A percentile compares a stretch with the other conserved stretches of the same genome.
These are phyloP conservation scores for Cupressus sempervirens DNA, from an alignment of 75 land plant genomes.

Conservation along the genomic window DNA sequence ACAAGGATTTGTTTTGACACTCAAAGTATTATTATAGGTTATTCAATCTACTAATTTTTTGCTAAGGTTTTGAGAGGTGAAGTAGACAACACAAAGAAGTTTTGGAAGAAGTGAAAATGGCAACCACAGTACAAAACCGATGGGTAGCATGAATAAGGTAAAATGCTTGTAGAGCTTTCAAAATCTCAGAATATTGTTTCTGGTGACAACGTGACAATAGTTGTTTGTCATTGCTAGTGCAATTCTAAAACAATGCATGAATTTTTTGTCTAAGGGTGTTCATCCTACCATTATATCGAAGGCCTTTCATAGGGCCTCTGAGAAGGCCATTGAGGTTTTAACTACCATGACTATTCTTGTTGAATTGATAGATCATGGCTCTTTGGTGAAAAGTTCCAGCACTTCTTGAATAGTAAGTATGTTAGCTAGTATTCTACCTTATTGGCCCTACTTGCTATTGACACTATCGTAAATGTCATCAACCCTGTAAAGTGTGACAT, in stretches of 20 bases:
- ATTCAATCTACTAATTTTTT: too few species aligned
- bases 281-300: too few species aligned
- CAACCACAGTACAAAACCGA: background rate
- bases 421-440: conserved; percentile 90
- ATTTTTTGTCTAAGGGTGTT: too few species aligned
- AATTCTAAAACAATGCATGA: too few species aligned
- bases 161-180: conserved; percentile 94
- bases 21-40: too few species aligned
- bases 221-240: conserved; percentile 82
- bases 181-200: conserved; percentile 85
- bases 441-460: conserved; percentile 88
- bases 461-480: conserved; percentile 75
- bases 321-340: too few species aligned
- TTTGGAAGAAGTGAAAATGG: background rate
- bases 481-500: conserved; percentile 69
- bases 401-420: conserved; percentile 89
- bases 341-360: conserved; percentile 90
- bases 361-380: conserved; percentile 72
- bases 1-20: too few species aligned
- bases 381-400: conserved; percentile 74
- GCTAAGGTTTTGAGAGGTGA: too few species aligned
- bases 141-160: conserved; percentile 30
- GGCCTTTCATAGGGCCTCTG: too few species aligned
- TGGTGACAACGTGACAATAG: conserved; percentile 92
- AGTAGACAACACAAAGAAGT: background rate